Percentiles rank a stretch among this genome's conserved stretches.
Evolutionary conservation across 108 stramenopile genomes (phyloP).

Genomic region (Fistulifera pelliculosa): DNA sequence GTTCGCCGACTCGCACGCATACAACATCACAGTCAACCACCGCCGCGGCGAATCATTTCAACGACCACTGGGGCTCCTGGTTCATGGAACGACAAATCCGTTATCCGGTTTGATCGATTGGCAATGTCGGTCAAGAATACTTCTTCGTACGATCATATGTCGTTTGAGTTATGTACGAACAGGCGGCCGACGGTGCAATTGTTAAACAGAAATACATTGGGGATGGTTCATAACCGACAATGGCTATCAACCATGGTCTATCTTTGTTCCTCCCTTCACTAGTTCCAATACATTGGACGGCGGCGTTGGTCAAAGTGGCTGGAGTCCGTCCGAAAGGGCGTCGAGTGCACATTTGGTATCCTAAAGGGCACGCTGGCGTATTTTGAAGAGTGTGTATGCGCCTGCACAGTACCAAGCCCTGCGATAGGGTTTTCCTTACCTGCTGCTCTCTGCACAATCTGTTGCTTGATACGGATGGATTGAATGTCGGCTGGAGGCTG

Average conservation of each 20-base stretch:
- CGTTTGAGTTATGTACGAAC: not conserved
- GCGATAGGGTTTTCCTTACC: constrained; percentile 15
- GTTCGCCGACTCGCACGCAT: not conserved
- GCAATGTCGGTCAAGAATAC: not conserved
- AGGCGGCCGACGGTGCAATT: not conserved
- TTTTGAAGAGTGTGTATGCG: constrained; percentile 18
- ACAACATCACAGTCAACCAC: constrained; percentile 6
- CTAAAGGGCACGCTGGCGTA: constrained; percentile 21
- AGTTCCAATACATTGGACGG: not conserved
- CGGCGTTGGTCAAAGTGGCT: constrained; percentile 18
- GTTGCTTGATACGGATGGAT: constrained; percentile 30
- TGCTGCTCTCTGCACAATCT: constrained; percentile 35
- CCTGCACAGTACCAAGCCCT: constrained; percentile 13
- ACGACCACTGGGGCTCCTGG: not conserved
- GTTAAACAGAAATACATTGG: constrained; percentile 9
- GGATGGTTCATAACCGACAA: constrained; percentile 33
- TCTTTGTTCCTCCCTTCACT: constrained; percentile 19
- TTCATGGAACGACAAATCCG: constrained; percentile 14
- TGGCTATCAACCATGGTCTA: constrained; percentile 29
- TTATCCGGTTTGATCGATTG: constrained; percentile 2
- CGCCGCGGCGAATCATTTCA: not conserved
- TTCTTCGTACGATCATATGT: not conserved
- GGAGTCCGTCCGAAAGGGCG: constrained; percentile 40
- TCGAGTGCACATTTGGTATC: constrained; percentile 44
- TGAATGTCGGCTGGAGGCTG: constrained; percentile 7